Evolutionary conservation across 2,329 filamentous ascomycete species (phyloP).

Genomic region (Penicillium sp.): DNA sequence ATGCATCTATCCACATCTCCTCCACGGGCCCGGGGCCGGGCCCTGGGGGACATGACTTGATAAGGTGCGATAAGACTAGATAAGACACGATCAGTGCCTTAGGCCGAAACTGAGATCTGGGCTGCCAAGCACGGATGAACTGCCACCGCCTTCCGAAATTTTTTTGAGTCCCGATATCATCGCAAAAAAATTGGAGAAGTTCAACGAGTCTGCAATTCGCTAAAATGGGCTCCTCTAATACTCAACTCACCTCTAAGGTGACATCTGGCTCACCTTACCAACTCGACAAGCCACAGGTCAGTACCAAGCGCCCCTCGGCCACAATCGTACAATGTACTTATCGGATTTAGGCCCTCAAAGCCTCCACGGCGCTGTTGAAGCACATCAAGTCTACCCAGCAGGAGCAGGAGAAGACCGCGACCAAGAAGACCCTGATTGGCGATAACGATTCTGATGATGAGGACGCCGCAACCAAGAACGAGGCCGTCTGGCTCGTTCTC

Average conservation of each 20-base stretch:
- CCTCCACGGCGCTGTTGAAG: constrained; percentile 59
- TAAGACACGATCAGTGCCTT: constrained; percentile 3
- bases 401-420: constrained; percentile 50
- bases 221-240: constrained; percentile 44
- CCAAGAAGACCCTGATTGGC: constrained; percentile 58
- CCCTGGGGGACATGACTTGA: no score
- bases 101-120: constrained; percentile 17
- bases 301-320: constrained; percentile 7
- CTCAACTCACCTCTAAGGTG: constrained; percentile 42
- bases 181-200: constrained; percentile 30
- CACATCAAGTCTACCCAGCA: constrained; percentile 56
- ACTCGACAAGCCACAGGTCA: constrained; percentile 50
- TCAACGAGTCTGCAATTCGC: constrained; percentile 23
- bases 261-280: constrained; percentile 49
- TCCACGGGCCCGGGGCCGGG: no score
- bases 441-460: constrained; percentile 49
- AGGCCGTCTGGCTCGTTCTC: constrained; percentile 62
- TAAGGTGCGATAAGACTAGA: no score
- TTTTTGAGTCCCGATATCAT: constrained; percentile 33
- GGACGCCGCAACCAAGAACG: constrained; percentile 47
- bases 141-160: constrained; percentile 43
- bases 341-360: constrained; percentile 54
- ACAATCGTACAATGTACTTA: constrained; percentile 15
- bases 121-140: constrained; percentile 33
- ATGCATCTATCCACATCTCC: no score